Conservation (phyloP, 192 early-diverging fungal species). For the Geranomyces michiganensis region DNA sequence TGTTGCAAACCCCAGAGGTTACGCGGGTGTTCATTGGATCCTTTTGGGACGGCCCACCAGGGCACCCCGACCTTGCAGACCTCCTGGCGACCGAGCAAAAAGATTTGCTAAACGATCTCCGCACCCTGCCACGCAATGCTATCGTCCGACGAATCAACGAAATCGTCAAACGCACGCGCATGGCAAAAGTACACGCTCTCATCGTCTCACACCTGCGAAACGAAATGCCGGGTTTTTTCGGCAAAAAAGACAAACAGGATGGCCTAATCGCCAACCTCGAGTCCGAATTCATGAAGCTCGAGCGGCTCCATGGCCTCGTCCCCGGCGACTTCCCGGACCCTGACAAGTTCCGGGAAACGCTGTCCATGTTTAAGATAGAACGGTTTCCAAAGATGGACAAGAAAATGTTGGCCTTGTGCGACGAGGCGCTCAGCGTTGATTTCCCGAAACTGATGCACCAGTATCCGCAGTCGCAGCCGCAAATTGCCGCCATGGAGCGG, state of each 20-base stretch:
- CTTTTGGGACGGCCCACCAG: constrained; percentile 76
- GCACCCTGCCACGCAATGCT: constrained; percentile 76
- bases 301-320: constrained; percentile 69
- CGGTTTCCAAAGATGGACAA: constrained; percentile 78
- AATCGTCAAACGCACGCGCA: constrained; percentile 82
- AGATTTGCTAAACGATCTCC: constrained; percentile 76
- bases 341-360: constrained; percentile 67
- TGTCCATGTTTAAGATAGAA: constrained; percentile 76
- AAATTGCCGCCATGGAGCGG: constrained; percentile 38
- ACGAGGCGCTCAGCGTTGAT: constrained; percentile 70
- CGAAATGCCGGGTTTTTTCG: constrained; percentile 84
- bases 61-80: constrained; percentile 69
- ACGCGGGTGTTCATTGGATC: constrained; percentile 76
- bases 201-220: constrained; percentile 82
- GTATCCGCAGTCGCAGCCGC: constrained; percentile 61
- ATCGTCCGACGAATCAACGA: constrained; percentile 87
- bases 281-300: constrained; percentile 75
- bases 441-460: constrained; percentile 76
- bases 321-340: constrained; percentile 85
- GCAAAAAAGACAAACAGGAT: constrained; percentile 74
- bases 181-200: constrained; percentile 79
- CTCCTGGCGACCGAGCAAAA: constrained; percentile 75
- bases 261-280: constrained; percentile 73
- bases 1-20: constrained; percentile 86
- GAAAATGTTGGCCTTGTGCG: constrained; percentile 64